Evolutionary conservation across 1,284 basidiomycete genomes (phyloP).

Genomic region (Ceratobasidium sp.): DNA sequence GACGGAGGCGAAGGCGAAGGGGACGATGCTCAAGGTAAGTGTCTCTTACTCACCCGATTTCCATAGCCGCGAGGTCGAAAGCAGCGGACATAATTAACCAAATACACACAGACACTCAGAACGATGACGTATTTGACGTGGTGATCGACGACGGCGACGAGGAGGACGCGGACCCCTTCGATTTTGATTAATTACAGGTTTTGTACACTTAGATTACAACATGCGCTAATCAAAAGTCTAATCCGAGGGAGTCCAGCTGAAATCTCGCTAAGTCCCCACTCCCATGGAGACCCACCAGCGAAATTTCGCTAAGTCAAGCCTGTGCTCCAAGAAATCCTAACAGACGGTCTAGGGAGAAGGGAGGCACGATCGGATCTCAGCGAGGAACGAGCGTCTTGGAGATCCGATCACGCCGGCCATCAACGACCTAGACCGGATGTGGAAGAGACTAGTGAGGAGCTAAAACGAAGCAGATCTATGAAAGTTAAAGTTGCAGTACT

Average conservation of each 20-base stretch:
- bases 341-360: neutral
- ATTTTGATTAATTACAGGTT: neutral
- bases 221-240: constrained; percentile 22
- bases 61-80: too few species aligned
- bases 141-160: neutral
- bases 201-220: constrained; percentile 26
- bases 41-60: too few species aligned
- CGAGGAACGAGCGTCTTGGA: constrained; percentile 26
- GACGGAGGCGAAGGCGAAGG: neutral
- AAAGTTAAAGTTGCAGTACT: too few species aligned
- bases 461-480: too few species aligned
- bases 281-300: neutral
- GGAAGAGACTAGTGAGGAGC: constrained; percentile 29
- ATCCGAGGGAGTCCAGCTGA: neutral
- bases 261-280: constrained; percentile 30
- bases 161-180: constrained; percentile 4
- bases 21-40: neutral
- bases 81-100: too few species aligned
- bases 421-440: constrained; percentile 15
- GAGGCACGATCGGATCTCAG: constrained; percentile 27
- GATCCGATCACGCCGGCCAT: constrained; percentile 14
- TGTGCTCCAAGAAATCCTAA: neutral
- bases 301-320: constrained; percentile 36
- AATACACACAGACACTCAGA: neutral
- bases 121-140: neutral